Evolutionary conservation across 2,329 filamentous ascomycete genomes (phyloP).

Genomic region (Ascochyta viciae-villosae): DNA sequence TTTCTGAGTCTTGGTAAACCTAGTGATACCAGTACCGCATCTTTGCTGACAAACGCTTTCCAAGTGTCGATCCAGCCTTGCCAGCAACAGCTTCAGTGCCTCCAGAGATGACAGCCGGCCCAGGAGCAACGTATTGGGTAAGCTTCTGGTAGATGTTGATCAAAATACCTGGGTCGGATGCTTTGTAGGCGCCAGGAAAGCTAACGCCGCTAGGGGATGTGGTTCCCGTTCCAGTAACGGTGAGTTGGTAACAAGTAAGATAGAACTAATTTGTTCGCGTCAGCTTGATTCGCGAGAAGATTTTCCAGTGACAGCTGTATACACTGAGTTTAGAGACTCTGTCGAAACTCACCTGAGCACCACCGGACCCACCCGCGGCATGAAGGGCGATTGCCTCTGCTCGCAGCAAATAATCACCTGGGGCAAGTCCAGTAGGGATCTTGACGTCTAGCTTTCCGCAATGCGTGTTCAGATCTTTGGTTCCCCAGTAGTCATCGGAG

Average conservation of each 20-base stretch:
- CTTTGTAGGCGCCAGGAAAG: slow-evolving; percentile 64
- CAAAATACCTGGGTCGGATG: slow-evolving; percentile 64
- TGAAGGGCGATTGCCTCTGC: slow-evolving; percentile 69
- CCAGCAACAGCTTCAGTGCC: slow-evolving; percentile 40
- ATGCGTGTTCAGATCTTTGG: slow-evolving; percentile 56
- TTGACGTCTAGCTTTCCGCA: slow-evolving; percentile 58
- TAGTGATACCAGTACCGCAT: slow-evolving; percentile 1
- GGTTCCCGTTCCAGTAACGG: slow-evolving; percentile 63
- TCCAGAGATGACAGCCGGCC: slow-evolving; percentile 52
- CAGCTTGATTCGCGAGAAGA: neutral
- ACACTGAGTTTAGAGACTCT: neutral
- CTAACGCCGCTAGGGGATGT: slow-evolving; percentile 54
- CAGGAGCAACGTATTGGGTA: slow-evolving; percentile 60
- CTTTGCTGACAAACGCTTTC: slow-evolving; percentile 13
- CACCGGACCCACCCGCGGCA: slow-evolving; percentile 52
- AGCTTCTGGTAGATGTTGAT: slow-evolving; percentile 65
- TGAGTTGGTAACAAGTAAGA: slow-evolving; percentile 63
- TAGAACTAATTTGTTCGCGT: slow-evolving; percentile 47
- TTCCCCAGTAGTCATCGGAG: slow-evolving; percentile 58
- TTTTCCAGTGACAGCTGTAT: neutral
- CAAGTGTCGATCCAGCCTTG: slow-evolving; percentile 31
- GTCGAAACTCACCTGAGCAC: slow-evolving; percentile 33
- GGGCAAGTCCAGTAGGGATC: slow-evolving; percentile 60
- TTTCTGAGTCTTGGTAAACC: neutral
- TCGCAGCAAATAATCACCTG: slow-evolving; percentile 61